Conservation (phyloP, 108 stramenopile species). For the Cyclostephanos tholiformis region DNA sequence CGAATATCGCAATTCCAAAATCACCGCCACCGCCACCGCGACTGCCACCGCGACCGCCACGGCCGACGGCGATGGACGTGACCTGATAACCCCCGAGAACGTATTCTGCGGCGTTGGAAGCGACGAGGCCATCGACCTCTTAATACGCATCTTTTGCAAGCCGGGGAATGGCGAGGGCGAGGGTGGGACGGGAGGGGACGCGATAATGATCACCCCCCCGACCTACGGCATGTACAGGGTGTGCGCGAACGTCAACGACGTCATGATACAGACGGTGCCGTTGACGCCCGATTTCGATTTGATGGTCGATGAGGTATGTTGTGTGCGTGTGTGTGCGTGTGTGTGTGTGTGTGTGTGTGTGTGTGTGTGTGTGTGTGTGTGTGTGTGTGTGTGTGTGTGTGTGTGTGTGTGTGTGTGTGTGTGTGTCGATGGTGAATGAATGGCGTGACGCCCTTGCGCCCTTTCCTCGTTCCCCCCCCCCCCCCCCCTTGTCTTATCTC, state of each 20-base stretch:
- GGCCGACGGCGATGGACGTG: neutral
- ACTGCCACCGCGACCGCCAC: too few species aligned
- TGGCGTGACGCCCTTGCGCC: too few species aligned
- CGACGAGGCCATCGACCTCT: constrained; percentile 96
- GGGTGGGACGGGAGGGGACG: too few species aligned
- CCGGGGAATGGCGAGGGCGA: constrained; percentile 61
- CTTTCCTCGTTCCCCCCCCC: too few species aligned
- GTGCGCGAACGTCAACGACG: constrained; percentile 95
- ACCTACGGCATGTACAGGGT: constrained; percentile 99
- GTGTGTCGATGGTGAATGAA: too few species aligned
- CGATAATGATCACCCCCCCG: constrained; percentile 90
- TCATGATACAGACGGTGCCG: constrained; percentile 70
- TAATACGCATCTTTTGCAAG: constrained; percentile 93
- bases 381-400: too few species aligned
- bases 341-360: too few species aligned
- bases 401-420: too few species aligned
- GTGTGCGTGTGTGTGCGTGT: too few species aligned
- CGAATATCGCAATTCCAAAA: constrained; percentile 51
- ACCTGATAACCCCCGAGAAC: constrained; percentile 70
- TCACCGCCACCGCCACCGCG: too few species aligned
- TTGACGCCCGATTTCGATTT: constrained; percentile 84
- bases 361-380: too few species aligned
- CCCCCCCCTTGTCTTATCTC: too few species aligned
- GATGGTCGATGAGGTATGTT: constrained; percentile 65
- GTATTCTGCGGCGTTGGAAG: constrained; percentile 96